Evolutionary conservation across 805 yeast species (phyloP), one percentile per base, ranked within the genome.

Genomic region (Myxozyma neotropica): DNA sequence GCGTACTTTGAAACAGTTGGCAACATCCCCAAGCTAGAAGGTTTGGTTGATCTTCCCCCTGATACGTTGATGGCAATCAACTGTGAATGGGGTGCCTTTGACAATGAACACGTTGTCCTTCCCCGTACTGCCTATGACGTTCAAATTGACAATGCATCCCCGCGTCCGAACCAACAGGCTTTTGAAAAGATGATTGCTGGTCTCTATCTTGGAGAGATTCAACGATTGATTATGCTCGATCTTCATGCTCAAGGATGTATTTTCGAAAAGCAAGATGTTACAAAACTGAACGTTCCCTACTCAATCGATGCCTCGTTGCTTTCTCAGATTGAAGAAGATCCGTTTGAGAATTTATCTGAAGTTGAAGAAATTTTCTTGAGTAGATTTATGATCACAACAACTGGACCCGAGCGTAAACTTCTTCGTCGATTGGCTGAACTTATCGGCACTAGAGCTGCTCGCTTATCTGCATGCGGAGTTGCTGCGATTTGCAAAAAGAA

Each of bases 121-220:
- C 98, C 98, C 72, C 84, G 97, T 78, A 92, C 96, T 67, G 86
- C 86, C 74, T 93, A 84, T 74, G 99, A 93, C 75, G 72, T 85
- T 56, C 80, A 78, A 66, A 86, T 93, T 66, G 98, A 93, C 75
- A 78, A 76, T 29, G 87, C 88, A 71, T 87, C 96, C 42, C 98
- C 98, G 70, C 87, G 97, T 78, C 97, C 97, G 52, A 91, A 93
- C 65, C 96, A 93, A 79, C 99, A 93, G 77, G 73, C 92, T 55
- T 93, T 90, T 75, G 98, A 93, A 80, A 93, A 93, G 80, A 90
- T 93, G 97, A 89, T 93, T 70, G 89, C 96, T 40, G 99, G 99
- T 67, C 89, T 91, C 78, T 93, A 94, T 77, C 78, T 93, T 71
- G 99, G 98, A 71, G 98, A 93, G 78, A 78, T 93, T 49, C 77